Evolutionary conservation across 2,329 filamentous ascomycete species (phyloP).

Genomic region (Trichoderma hamatum): DNA sequence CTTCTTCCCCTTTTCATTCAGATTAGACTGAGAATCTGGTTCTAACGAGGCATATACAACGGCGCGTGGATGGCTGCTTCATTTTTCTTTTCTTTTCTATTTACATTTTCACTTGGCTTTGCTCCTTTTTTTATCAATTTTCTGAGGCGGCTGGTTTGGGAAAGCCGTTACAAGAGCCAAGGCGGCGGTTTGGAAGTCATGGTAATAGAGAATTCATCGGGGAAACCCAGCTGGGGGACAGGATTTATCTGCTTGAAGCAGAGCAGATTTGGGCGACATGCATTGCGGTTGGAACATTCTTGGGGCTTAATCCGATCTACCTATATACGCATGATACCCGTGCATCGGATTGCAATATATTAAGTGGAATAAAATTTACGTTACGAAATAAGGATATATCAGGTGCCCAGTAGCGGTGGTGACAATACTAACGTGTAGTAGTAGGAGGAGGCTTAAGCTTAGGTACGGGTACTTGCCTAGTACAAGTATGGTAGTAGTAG

Average conservation of each 20-base stretch:
- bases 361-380: neutral
- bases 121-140: neutral
- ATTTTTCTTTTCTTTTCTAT: neutral
- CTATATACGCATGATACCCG: neutral
- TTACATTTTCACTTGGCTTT: neutral
- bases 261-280: neutral
- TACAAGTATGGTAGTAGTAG: too few species aligned
- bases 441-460: too few species aligned
- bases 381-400: neutral
- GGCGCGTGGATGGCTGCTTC: neutral
- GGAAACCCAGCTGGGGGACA: neutral
- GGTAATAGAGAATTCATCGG: neutral
- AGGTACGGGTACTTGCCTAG: neutral
- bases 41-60: neutral
- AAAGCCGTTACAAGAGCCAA: neutral
- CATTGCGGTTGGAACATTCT: too few species aligned
- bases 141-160: neutral
- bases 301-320: neutral
- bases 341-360: neutral
- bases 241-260: neutral
- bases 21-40: neutral
- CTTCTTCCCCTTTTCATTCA: neutral
- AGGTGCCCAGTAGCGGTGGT: neutral
- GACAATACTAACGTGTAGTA: too few species aligned
- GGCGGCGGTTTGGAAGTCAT: conserved; percentile 1